Evolutionary conservation across 1,284 basidiomycete genomes (phyloP).

Genomic region (Leccinum holopus): DNA sequence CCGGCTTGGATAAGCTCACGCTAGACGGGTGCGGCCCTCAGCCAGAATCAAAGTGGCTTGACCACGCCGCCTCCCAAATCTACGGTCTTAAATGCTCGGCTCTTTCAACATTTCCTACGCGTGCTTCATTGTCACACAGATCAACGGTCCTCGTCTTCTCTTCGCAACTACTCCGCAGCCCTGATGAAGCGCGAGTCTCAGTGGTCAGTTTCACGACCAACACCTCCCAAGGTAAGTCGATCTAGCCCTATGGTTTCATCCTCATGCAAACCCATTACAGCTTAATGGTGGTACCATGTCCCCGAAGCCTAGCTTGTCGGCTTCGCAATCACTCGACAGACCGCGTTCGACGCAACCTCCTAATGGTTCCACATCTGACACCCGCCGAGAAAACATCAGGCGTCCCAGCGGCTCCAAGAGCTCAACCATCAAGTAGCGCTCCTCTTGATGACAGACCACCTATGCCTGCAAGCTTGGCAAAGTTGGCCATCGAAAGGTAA

Average conservation of each 20-base stretch:
- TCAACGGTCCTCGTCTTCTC: not conserved
- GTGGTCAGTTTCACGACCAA: conserved; percentile 50
- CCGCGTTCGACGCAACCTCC: conserved; percentile 38
- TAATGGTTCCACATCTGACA: conserved; percentile 35
- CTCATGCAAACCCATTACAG: conserved; percentile 22
- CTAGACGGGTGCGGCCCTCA: conserved; percentile 60
- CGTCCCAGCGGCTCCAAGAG: conserved; percentile 58
- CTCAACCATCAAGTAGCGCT: conserved; percentile 41
- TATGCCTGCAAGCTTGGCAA: conserved; percentile 42
- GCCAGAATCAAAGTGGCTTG: conserved; percentile 23
- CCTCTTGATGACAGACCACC: conserved; percentile 23
- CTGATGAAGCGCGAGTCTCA: conserved; percentile 65
- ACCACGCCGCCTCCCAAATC: conserved; percentile 41
- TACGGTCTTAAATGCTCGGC: conserved; percentile 52
- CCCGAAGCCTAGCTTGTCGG: conserved; percentile 33
- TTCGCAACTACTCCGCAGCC: conserved; percentile 61
- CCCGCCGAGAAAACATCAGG: conserved; percentile 35
- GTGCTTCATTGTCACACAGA: conserved; percentile 39
- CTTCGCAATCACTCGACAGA: conserved; percentile 40
- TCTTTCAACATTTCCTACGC: conserved; percentile 50
- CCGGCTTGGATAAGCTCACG: conserved; percentile 49
- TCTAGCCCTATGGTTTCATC: conserved; percentile 20
- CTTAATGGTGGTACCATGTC: conserved; percentile 38
- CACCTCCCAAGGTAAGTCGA: conserved; percentile 20
- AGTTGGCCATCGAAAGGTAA: conserved; percentile 66